Evolutionary conservation across 371 early-diverging fungal genomes (phyloP).

Genomic region (Mortierella sp.): DNA sequence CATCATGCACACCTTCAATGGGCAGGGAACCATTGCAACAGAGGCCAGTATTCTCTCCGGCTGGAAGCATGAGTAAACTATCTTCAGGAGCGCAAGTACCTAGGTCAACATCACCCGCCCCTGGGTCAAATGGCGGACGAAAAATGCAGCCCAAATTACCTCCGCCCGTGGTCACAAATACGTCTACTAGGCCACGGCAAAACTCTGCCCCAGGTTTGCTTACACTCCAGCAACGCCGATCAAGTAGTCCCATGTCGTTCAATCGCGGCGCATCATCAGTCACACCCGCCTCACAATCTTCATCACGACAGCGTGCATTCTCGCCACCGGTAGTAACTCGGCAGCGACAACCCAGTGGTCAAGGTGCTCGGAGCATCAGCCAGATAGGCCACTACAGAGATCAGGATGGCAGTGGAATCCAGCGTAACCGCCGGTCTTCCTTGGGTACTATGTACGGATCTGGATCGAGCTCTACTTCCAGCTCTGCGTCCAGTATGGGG

Average conservation of each 20-base stretch:
- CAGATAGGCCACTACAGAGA: slow-evolving; percentile 5
- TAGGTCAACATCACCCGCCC: slow-evolving; percentile 11
- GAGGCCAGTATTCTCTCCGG: slow-evolving; percentile 40
- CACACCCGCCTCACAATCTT: not conserved
- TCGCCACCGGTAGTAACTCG: slow-evolving; percentile 5
- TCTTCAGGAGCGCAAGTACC: slow-evolving; percentile 25
- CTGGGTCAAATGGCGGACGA: slow-evolving; percentile 11
- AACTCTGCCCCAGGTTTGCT: slow-evolving; percentile 24
- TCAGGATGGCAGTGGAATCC: not conserved
- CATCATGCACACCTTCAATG: slow-evolving; percentile 34
- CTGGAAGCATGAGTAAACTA: slow-evolving; percentile 33
- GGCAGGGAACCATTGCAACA: slow-evolving; percentile 10
- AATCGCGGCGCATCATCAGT: not conserved
- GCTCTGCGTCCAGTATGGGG: slow-evolving; percentile 21
- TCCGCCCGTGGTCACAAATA: slow-evolving; percentile 21
- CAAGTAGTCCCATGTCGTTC: slow-evolving; percentile 18
- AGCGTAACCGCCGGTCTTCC: slow-evolving; percentile 15
- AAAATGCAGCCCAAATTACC: slow-evolving; percentile 23
- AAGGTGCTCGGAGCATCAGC: slow-evolving; percentile 6
- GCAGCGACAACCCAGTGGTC: slow-evolving; percentile 3
- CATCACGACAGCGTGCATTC: slow-evolving; percentile 4
- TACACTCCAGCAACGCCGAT: slow-evolving; percentile 14
- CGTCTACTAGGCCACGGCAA: slow-evolving; percentile 14
- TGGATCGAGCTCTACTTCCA: slow-evolving; percentile 5
- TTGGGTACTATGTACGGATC: slow-evolving; percentile 15